Evolutionary conservation across 306 rosid genomes (phyloP).

Genomic region (Canavalia gladiata): DNA sequence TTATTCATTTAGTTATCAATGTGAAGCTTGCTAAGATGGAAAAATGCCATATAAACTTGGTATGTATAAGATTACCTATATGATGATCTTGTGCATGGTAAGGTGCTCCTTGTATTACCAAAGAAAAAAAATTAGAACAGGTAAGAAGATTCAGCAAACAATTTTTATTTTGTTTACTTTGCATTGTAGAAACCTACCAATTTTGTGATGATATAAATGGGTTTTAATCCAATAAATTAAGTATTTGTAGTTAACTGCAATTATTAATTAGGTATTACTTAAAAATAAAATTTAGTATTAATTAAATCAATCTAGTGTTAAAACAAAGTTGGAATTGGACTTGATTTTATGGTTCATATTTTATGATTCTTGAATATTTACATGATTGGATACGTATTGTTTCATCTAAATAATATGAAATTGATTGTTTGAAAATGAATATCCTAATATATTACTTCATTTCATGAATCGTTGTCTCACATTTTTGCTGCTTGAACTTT

Average conservation of each 20-base stretch:
- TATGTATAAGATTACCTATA: conserved; percentile 13
- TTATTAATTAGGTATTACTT: background rate
- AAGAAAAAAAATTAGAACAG: background rate
- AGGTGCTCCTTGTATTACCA: background rate
- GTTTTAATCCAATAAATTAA: too few species aligned
- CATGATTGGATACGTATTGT: too few species aligned
- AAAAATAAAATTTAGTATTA: too few species aligned
- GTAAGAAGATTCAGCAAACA: background rate
- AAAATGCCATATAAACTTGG: background rate
- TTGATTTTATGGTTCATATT: too few species aligned
- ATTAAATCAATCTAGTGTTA: too few species aligned
- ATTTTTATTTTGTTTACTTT: background rate
- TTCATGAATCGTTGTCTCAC: too few species aligned
- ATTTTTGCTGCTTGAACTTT: too few species aligned
- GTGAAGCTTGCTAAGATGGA: background rate
- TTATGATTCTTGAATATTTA: too few species aligned
- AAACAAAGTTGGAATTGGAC: too few species aligned
- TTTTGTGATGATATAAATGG: background rate
- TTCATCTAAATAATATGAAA: too few species aligned
- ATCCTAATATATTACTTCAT: too few species aligned
- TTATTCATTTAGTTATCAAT: background rate
- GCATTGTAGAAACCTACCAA: background rate
- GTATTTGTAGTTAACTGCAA: background rate
- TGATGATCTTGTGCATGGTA: conserved; percentile 17
- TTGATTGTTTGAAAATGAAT: too few species aligned